Percentiles rank a stretch among this genome's conserved stretches.
Evolutionary conservation across 805 yeast species (phyloP).

Genomic region (Kurtzmaniella cleridarum): DNA sequence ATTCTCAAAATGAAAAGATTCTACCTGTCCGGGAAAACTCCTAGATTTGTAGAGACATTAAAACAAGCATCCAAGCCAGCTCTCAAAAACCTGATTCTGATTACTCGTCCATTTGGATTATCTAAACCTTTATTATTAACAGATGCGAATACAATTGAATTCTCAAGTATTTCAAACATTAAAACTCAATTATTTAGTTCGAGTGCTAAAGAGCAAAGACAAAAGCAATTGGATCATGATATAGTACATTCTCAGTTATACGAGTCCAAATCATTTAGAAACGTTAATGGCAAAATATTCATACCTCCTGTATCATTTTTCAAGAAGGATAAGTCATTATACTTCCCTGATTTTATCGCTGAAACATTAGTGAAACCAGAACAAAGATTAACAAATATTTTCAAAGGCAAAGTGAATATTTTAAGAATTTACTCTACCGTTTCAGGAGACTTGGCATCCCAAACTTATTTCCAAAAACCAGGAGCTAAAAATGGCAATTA

Average conservation of each 20-base stretch:
- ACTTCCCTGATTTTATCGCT: conserved; percentile 76
- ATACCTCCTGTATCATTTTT: conserved; percentile 77
- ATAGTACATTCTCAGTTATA: conserved; percentile 39
- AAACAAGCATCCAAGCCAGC: conserved; percentile 36
- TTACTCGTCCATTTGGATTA: conserved; percentile 36
- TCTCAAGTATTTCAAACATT: conserved; percentile 11
- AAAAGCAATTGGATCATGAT: conserved; percentile 36
- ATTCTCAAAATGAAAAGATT: not conserved
- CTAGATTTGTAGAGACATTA: conserved; percentile 32
- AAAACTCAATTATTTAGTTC: conserved; percentile 23
- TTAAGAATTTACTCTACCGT: conserved; percentile 62
- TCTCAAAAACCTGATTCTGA: conserved; percentile 22
- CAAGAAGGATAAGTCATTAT: conserved; percentile 63
- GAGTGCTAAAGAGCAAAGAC: conserved; percentile 34
- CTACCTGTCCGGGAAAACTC: conserved; percentile 11
- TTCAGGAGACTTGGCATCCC: conserved; percentile 64
- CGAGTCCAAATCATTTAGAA: conserved; percentile 45
- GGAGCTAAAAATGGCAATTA: conserved; percentile 14
- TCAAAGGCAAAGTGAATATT: conserved; percentile 52
- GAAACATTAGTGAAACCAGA: conserved; percentile 39
- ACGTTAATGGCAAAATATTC: conserved; percentile 82
- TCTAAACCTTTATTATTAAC: conserved; percentile 24
- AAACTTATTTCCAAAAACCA: conserved; percentile 47
- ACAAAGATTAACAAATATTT: conserved; percentile 29
- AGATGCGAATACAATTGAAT: conserved; percentile 13